These are phyloP conservation scores for Sequoiadendron giganteum DNA, from an alignment of 75 land plant genomes.

Conservation along the genomic window DNA sequence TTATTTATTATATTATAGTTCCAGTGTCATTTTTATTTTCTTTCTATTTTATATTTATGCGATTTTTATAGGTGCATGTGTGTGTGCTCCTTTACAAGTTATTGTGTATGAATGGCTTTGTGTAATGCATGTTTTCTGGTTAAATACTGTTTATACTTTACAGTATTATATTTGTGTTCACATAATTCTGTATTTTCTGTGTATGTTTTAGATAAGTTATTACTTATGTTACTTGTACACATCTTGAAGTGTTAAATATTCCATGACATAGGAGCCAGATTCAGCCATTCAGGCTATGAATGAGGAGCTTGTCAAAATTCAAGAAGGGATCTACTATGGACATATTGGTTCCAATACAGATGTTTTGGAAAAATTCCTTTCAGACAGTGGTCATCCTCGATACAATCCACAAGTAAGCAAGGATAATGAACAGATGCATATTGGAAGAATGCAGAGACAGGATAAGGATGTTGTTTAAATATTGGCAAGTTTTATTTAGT, in stretches of 20 bases:
- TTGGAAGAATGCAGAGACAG: background rate
- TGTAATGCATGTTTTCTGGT: background rate
- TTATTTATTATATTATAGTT: background rate
- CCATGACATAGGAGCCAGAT: slow-evolving; percentile 31
- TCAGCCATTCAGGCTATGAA: slow-evolving; percentile 85
- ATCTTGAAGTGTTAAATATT: background rate
- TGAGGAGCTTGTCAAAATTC: slow-evolving; percentile 88
- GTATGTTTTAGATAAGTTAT: background rate
- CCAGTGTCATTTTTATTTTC: background rate
- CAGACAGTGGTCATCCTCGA: slow-evolving; percentile 72
- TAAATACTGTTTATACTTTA: background rate
- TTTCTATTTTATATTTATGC: background rate
- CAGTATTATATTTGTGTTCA: background rate
- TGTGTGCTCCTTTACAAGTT: background rate
- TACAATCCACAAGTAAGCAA: slow-evolving; percentile 85
- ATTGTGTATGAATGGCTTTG: background rate
- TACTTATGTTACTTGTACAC: background rate
- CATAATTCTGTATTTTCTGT: background rate
- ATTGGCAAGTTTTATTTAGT: slow-evolving; percentile 4
- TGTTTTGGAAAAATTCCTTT: slow-evolving; percentile 84
- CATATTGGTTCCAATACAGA: slow-evolving; percentile 74
- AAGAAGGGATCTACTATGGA: slow-evolving; percentile 95
- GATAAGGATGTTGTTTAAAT: background rate
- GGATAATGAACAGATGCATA: background rate
- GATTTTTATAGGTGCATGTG: background rate